These are phyloP conservation scores for Fusarium sp. DNA, from an alignment of 2,329 filamentous ascomycete genomes.

Conservation along the genomic window DNA sequence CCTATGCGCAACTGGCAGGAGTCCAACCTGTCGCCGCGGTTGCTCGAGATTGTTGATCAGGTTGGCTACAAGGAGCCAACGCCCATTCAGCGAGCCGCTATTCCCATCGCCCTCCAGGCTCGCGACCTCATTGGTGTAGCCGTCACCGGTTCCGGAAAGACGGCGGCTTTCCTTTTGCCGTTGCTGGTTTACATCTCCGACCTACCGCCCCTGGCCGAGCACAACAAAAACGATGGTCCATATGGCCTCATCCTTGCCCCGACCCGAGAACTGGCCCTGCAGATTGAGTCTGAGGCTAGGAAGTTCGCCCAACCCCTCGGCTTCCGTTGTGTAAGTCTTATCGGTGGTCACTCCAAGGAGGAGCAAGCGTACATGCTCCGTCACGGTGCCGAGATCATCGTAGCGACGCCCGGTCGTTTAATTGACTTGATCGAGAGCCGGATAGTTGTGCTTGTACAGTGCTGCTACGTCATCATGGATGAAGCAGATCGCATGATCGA, in stretches of 20 bases:
- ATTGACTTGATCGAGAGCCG: constrained; percentile 97
- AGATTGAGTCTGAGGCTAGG: constrained; percentile 93
- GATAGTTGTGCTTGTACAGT: constrained; percentile 92
- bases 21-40: constrained; percentile 81
- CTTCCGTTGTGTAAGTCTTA: constrained; percentile 95
- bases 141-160: constrained; percentile 98
- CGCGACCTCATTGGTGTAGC: constrained; percentile 98
- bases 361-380: constrained; percentile 92
- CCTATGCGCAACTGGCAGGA: constrained; percentile 97
- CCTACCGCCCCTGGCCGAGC: constrained; percentile 86
- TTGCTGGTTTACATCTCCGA: constrained; percentile 95
- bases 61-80: constrained; percentile 95
- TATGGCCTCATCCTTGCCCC: constrained; percentile 98
- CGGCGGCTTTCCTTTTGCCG: constrained; percentile 92
- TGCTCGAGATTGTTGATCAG: constrained; percentile 85
- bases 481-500: constrained; percentile 99
- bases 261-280: constrained; percentile 96
- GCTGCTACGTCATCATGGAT: constrained; percentile 99
- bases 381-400: constrained; percentile 96
- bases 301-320: constrained; percentile 94
- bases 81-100: constrained; percentile 92
- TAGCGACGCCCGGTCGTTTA: constrained; percentile 97
- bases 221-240: constrained; percentile 93
- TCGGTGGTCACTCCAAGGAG: constrained; percentile 96
- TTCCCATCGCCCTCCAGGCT: constrained; percentile 92